Conservation (phyloP, 345 rosid genomes). For the Odontarrhena argentea region DNA sequence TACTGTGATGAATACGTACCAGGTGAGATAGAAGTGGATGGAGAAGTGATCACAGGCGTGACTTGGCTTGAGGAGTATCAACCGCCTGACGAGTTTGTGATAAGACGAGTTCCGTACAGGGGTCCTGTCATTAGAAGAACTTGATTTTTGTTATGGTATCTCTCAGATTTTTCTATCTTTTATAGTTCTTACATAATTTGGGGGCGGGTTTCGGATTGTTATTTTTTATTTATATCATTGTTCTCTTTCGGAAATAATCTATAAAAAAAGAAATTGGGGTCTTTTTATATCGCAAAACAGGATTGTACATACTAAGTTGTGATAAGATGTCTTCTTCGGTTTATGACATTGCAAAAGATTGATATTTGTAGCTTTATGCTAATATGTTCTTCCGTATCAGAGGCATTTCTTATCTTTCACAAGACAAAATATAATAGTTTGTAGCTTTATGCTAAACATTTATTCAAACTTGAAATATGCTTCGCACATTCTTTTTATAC, state of each 20-base stretch:
- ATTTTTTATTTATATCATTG: conserved; percentile 22
- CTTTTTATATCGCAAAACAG: conserved; percentile 19
- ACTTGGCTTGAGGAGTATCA: conserved; percentile 86
- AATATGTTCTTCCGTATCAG: background rate
- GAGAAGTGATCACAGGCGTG: conserved; percentile 52
- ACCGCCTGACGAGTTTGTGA: conserved; percentile 83
- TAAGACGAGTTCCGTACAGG: conserved; percentile 60
- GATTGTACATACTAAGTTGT: conserved; percentile 31
- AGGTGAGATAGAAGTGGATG: conserved; percentile 68
- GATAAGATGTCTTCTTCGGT: conserved; percentile 18
- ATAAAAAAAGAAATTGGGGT: conserved; percentile 10
- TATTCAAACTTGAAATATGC: too few species aligned
- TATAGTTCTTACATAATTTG: conserved; percentile 15
- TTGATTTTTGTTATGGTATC: conserved; percentile 22
- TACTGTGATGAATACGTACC: conserved; percentile 6
- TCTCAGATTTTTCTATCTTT: background rate
- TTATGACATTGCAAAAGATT: conserved; percentile 30
- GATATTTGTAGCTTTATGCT: background rate
- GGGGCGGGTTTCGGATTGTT: conserved; percentile 8
- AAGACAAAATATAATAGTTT: too few species aligned
- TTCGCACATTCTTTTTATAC: too few species aligned
- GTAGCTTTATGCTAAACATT: too few species aligned
- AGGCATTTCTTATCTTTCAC: background rate
- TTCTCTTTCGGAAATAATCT: conserved; percentile 14
- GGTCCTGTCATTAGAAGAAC: conserved; percentile 83